Percentiles rank a stretch among this genome's conserved stretches.
Evolutionary conservation across 208 protist species (phyloP).

Genomic region (Trypanosoma caninum): DNA sequence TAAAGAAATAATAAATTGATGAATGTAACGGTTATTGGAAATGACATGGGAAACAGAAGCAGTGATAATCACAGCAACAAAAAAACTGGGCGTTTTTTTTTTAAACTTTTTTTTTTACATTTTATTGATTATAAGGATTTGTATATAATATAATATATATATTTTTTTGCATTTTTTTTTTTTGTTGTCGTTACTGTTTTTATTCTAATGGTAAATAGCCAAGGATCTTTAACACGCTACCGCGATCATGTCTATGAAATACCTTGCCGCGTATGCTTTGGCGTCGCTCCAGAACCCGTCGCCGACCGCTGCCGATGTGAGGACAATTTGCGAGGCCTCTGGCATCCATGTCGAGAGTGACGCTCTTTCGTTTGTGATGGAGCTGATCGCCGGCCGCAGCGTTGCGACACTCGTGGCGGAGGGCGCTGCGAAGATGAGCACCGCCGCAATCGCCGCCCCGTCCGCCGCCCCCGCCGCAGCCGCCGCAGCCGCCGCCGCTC

Average conservation of each 20-base stretch:
- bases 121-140: conserved; percentile 16
- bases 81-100: too few species aligned
- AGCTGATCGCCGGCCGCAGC: conserved; percentile 68
- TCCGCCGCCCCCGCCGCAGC: conserved; percentile 33
- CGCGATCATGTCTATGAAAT: conserved; percentile 78
- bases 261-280: conserved; percentile 92
- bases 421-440: conserved; percentile 78
- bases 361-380: conserved; percentile 80
- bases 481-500: conserved; percentile 28
- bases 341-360: conserved; percentile 64
- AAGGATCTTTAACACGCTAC: conserved; percentile 7
- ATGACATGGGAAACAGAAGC: not conserved
- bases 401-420: conserved; percentile 74
- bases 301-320: conserved; percentile 76
- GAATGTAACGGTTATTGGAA: not conserved
- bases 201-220: too few species aligned
- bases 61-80: not conserved
- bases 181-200: not conserved
- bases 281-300: conserved; percentile 70
- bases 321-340: conserved; percentile 84
- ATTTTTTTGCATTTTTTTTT: not conserved
- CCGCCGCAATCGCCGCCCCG: conserved; percentile 37
- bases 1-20: not conserved
- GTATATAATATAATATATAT: too few species aligned
- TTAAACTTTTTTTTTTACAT: conserved; percentile 5